These are phyloP conservation scores for Penium margaritaceum DNA, from an alignment of 139 green algal genomes.

Conservation along the genomic window DNA sequence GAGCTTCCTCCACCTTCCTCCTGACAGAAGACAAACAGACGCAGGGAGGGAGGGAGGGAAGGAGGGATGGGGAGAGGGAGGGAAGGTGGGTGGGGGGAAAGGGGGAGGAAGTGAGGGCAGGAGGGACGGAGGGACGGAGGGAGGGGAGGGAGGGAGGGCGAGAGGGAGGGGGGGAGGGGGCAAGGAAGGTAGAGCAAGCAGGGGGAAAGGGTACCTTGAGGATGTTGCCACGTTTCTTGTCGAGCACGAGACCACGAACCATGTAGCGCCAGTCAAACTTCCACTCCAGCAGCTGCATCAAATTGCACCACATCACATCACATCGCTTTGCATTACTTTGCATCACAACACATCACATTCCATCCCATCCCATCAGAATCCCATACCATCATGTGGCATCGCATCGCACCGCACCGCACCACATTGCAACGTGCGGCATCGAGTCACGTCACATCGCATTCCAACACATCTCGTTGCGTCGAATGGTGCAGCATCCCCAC, in stretches of 20 bases:
- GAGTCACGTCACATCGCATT: too few relatives aligned
- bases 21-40: too few relatives aligned
- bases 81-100: background rate
- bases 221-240: conserved; percentile 70
- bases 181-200: background rate
- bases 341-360: too few relatives aligned
- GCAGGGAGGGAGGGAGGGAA: background rate
- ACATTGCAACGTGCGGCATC: too few relatives aligned
- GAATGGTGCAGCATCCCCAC: too few relatives aligned
- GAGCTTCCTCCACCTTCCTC: too few relatives aligned
- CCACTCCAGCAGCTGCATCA: conserved; percentile 53
- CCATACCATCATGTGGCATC: too few relatives aligned
- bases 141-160: background rate
- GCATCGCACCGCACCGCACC: too few relatives aligned
- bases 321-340: too few relatives aligned
- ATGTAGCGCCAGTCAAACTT: conserved; percentile 84
- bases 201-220: conserved; percentile 53
- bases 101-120: background rate
- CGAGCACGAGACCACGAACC: conserved; percentile 58
- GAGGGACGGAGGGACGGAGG: background rate
- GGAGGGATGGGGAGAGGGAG: background rate
- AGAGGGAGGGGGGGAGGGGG: background rate
- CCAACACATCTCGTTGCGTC: too few relatives aligned
- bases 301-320: too few relatives aligned
- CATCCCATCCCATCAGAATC: too few relatives aligned